phyloP scores from a whole-genome alignment of 164 flowering plant genomes.

The Amborella trichopoda region DNA sequence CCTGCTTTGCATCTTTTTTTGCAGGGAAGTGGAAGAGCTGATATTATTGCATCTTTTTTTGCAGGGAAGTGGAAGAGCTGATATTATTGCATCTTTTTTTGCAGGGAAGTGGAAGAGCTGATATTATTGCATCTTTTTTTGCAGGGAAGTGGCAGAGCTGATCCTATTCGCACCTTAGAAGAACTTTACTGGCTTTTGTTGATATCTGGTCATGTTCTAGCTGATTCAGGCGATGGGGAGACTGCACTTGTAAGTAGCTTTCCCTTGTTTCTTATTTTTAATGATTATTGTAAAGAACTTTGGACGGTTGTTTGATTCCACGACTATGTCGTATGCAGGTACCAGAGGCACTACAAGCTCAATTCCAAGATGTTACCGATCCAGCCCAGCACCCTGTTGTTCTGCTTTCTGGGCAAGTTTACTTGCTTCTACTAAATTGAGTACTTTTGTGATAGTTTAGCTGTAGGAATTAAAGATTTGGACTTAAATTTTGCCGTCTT shows the following conservation, averaged over 20 bases:
- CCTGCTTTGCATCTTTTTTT: neutral
- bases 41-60: neutral
- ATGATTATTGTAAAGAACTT: neutral
- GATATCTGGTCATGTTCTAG: slow-evolving; percentile 87
- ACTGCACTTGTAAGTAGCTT: slow-evolving; percentile 54
- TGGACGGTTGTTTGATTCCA: too few relatives aligned
- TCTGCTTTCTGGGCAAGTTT: slow-evolving; percentile 45
- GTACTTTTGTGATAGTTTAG: neutral
- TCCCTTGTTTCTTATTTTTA: neutral
- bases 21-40: too few relatives aligned
- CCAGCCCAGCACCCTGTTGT: slow-evolving; percentile 71
- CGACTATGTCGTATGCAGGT: slow-evolving; percentile 34
- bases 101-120: slow-evolving; percentile 58
- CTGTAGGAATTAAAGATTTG: too few relatives aligned
- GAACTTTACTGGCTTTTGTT: slow-evolving; percentile 80
- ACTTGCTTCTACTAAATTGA: slow-evolving; percentile 2
- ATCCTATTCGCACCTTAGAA: slow-evolving; percentile 70
- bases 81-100: slow-evolving; percentile 7
- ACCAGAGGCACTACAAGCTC: slow-evolving; percentile 50
- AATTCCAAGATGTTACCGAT: slow-evolving; percentile 28
- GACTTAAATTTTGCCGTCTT: too few relatives aligned
- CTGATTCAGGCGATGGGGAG: slow-evolving; percentile 94
- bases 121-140: slow-evolving; percentile 5
- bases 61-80: too few relatives aligned
- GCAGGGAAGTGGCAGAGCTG: slow-evolving; percentile 58